phyloP scores from a whole-genome alignment of 2,329 filamentous ascomycete genomes.

The Ilyonectria mors-panacis region DNA sequence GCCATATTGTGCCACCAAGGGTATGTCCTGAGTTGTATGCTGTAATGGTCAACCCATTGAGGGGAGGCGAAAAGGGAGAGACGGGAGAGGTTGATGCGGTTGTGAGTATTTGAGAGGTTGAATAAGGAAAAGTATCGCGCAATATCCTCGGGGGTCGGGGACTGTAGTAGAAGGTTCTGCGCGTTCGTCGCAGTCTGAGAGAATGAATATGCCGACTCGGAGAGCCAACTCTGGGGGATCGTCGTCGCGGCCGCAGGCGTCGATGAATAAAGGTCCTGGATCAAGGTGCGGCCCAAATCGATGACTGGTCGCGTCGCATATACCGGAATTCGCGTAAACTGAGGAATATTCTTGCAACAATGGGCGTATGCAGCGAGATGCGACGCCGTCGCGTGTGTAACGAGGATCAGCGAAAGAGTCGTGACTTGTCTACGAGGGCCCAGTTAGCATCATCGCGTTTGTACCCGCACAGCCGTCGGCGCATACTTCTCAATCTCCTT shows the following conservation, averaged over 20 bases:
- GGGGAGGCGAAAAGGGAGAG: constrained; percentile 87
- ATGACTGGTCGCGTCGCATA: constrained; percentile 97
- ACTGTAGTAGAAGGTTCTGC: constrained; percentile 72
- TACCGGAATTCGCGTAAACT: constrained; percentile 92
- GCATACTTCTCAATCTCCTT: constrained; percentile 90
- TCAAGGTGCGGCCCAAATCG: constrained; percentile 88
- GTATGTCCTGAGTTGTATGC: constrained; percentile 98
- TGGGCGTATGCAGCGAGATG: constrained; percentile 96
- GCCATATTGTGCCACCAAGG: constrained; percentile 97
- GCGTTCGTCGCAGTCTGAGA: constrained; percentile 64
- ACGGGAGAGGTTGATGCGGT: constrained; percentile 89
- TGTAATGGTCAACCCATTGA: constrained; percentile 93
- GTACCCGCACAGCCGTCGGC: constrained; percentile 7
- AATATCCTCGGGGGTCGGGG: constrained; percentile 90
- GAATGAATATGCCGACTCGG: constrained; percentile 71
- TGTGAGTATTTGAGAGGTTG: constrained; percentile 97
- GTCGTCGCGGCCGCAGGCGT: constrained; percentile 90
- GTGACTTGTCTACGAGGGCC: constrained; percentile 79
- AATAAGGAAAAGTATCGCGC: constrained; percentile 92
- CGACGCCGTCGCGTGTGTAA: constrained; percentile 92
- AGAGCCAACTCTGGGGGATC: constrained; percentile 81
- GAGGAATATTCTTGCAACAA: constrained; percentile 95
- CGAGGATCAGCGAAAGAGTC: constrained; percentile 91
- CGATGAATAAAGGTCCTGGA: constrained; percentile 93
- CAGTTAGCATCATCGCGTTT: constrained; percentile 39